Evolutionary conservation across 2,329 filamentous ascomycete species (phyloP).

Genomic region (Alternaria triticina): DNA sequence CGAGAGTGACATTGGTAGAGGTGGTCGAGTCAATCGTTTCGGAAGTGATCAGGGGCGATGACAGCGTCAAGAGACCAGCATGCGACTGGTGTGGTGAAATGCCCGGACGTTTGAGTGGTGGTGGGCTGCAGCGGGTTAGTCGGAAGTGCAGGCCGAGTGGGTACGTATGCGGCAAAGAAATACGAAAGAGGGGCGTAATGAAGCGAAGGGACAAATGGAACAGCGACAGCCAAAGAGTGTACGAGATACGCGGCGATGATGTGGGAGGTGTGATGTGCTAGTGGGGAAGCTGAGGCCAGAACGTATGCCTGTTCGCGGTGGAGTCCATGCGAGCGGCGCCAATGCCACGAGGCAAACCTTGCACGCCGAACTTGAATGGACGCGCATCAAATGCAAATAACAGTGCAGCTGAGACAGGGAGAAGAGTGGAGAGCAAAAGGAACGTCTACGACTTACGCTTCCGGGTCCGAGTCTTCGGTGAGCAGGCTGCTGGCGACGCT

Average conservation of each 20-base stretch:
- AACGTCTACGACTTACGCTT: slow-evolving; percentile 52
- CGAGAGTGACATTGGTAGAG: slow-evolving; percentile 30
- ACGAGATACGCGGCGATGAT: slow-evolving; percentile 17
- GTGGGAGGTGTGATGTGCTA: slow-evolving; percentile 2
- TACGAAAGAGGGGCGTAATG: slow-evolving; percentile 11
- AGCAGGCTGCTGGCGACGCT: slow-evolving; percentile 57
- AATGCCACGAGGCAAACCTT: slow-evolving; percentile 15
- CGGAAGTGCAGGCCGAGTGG: slow-evolving; percentile 24
- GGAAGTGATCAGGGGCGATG: slow-evolving; percentile 55
- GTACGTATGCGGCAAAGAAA: slow-evolving; percentile 22
- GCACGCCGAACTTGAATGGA: background rate
- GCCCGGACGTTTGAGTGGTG: slow-evolving; percentile 43
- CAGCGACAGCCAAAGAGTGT: slow-evolving; percentile 13
- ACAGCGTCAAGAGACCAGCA: slow-evolving; percentile 56
- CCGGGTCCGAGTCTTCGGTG: slow-evolving; percentile 59
- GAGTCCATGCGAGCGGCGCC: slow-evolving; percentile 25
- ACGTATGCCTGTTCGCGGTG: slow-evolving; percentile 18
- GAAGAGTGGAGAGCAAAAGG: background rate
- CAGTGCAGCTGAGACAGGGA: slow-evolving; percentile 12
- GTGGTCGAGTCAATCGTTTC: slow-evolving; percentile 46
- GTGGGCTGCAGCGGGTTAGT: slow-evolving; percentile 40
- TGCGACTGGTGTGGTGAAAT: slow-evolving; percentile 58
- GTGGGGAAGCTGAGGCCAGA: slow-evolving; percentile 33
- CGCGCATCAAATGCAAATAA: slow-evolving; percentile 12
- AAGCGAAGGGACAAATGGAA: slow-evolving; percentile 18